Conservation (phyloP, 257 asterid species). For the Solanum gandarillasii region DNA sequence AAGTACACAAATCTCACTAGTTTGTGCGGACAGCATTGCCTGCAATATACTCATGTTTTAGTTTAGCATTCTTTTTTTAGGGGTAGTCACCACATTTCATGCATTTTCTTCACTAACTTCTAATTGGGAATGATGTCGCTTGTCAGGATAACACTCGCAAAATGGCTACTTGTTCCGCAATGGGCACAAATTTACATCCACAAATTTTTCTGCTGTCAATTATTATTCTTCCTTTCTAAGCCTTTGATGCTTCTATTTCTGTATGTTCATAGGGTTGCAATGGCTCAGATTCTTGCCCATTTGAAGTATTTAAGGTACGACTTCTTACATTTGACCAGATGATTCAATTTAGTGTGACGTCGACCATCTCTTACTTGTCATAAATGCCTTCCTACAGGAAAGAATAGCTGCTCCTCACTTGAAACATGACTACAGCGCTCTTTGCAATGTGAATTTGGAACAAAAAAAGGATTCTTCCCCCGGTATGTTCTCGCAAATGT, state of each 20-base stretch:
- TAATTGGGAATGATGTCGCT: background rate
- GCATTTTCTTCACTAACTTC: background rate
- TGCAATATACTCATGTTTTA: background rate
- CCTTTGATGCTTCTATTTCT: background rate
- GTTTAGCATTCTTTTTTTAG: background rate
- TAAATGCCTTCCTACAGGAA: constrained; percentile 35
- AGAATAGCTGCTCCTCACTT: constrained; percentile 77
- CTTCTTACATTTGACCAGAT: background rate
- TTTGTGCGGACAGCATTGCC: background rate
- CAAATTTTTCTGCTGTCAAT: background rate
- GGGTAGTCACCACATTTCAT: background rate
- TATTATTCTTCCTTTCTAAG: background rate
- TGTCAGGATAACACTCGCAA: background rate
- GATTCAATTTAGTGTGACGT: background rate
- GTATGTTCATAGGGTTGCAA: constrained; percentile 51
- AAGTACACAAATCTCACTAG: background rate
- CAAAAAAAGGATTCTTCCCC: background rate
- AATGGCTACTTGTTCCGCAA: background rate
- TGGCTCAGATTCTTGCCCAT: constrained; percentile 68
- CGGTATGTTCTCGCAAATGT: constrained; percentile 25
- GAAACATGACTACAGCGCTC: constrained; percentile 52
- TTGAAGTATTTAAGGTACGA: constrained; percentile 77
- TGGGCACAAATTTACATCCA: background rate
- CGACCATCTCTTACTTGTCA: background rate
- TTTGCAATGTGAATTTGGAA: constrained; percentile 31